These are phyloP conservation scores for Plenodomus biglobosus DNA, from an alignment of 2,329 filamentous ascomycete species.

Conservation along the genomic window DNA sequence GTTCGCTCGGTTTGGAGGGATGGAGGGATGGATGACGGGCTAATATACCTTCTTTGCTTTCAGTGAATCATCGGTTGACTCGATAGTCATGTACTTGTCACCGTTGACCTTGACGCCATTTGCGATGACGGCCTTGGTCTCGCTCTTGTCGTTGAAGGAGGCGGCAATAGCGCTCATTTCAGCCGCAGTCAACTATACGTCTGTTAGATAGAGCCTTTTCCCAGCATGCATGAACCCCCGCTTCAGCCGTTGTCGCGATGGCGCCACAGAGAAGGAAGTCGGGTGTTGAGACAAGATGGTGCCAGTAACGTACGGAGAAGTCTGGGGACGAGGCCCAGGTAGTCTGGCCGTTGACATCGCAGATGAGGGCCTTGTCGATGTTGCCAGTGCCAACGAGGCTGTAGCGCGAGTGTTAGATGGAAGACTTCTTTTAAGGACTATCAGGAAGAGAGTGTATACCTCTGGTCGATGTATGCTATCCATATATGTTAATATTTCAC, in stretches of 20 bases:
- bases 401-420: conserved; percentile 23
- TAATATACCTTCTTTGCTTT: conserved; percentile 79
- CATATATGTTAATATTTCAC: background rate
- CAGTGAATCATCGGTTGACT: conserved; percentile 73
- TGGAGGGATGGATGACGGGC: too few relatives aligned
- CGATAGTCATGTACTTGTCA: conserved; percentile 76
- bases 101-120: conserved; percentile 76
- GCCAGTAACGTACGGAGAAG: conserved; percentile 66
- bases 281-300: conserved; percentile 3
- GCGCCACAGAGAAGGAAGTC: background rate
- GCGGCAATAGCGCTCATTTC: conserved; percentile 59
- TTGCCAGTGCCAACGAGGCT: conserved; percentile 49
- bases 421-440: background rate
- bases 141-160: conserved; percentile 57
- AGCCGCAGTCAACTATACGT: conserved; percentile 51
- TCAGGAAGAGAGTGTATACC: conserved; percentile 24
- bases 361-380: conserved; percentile 54
- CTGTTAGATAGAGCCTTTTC: conserved; percentile 14
- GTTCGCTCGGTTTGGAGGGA: too few relatives aligned
- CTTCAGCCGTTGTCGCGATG: background rate
- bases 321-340: conserved; percentile 83
- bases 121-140: conserved; percentile 66
- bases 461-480: conserved; percentile 47
- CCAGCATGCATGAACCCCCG: background rate
- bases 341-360: conserved; percentile 51